Evolutionary conservation across 192 early-diverging fungal species (phyloP).

Genomic region (Chytriomyces hyalinus): DNA sequence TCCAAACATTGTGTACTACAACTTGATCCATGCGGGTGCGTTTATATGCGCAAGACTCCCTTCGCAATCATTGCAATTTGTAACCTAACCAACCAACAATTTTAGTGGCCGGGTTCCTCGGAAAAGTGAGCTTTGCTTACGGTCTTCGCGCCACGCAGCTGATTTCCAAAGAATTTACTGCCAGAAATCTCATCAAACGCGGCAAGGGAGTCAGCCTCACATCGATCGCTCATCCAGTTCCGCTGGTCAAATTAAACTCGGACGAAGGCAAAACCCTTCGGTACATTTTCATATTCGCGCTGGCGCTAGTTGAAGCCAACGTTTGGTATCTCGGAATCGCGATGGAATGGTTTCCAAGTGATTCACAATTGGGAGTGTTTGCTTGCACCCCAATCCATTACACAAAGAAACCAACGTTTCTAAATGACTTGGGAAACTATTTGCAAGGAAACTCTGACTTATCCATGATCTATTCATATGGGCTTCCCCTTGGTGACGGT

Average conservation of each 20-base stretch:
- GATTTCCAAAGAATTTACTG: slow-evolving; percentile 8
- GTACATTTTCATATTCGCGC: background rate
- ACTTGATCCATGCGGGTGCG: slow-evolving; percentile 3
- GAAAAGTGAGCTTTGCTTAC: slow-evolving; percentile 2
- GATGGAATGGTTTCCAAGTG: background rate
- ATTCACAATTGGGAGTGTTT: background rate
- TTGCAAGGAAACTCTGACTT: slow-evolving; percentile 13
- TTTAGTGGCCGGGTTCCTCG: slow-evolving; percentile 5
- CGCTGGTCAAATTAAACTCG: slow-evolving; percentile 1
- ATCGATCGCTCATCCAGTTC: slow-evolving; percentile 11
- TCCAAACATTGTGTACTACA: slow-evolving; percentile 1
- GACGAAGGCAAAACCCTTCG: slow-evolving; percentile 5
- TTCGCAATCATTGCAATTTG: background rate
- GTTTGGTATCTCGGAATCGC: slow-evolving; percentile 18
- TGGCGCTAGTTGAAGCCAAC: slow-evolving; percentile 10
- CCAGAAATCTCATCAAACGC: background rate
- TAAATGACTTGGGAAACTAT: slow-evolving; percentile 8
- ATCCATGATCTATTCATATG: slow-evolving; percentile 3
- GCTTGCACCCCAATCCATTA: background rate
- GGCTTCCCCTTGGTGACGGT: slow-evolving; percentile 14
- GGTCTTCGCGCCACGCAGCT: background rate
- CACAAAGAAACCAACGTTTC: background rate
- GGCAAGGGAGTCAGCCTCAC: slow-evolving; percentile 3
- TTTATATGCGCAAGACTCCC: too few species aligned
- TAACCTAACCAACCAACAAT: background rate